Percentiles rank a stretch among this genome's conserved stretches.
These are phyloP conservation scores for Heritiera fomes DNA, from an alignment of 345 rosid species.

Conservation along the genomic window DNA sequence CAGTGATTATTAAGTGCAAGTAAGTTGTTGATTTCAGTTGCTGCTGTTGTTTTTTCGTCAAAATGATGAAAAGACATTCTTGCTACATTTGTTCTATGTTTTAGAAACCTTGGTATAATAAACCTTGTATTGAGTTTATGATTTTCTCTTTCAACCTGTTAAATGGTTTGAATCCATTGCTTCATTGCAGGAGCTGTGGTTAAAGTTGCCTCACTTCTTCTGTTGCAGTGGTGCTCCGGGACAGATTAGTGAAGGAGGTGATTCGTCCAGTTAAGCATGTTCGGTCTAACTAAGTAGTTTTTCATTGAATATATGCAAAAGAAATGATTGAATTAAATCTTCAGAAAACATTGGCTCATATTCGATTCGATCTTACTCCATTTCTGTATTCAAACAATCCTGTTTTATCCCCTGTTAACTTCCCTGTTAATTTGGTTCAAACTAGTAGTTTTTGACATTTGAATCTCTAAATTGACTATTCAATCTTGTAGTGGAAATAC, in stretches of 20 bases:
- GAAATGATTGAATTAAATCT: neutral
- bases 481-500: neutral
- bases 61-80: neutral
- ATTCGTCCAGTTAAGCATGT: constrained; percentile 12
- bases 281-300: neutral
- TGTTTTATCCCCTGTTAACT: neutral
- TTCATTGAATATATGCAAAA: neutral
- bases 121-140: neutral
- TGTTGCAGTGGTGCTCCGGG: constrained; percentile 90
- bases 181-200: constrained; percentile 74
- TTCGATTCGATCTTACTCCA: neutral
- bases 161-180: neutral
- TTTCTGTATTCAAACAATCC: neutral
- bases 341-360: neutral
- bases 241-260: constrained; percentile 28
- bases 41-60: too few relatives aligned
- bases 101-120: neutral
- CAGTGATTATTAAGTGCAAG: constrained; percentile 90
- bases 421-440: neutral
- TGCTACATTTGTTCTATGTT: neutral
- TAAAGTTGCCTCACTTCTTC: constrained; percentile 86
- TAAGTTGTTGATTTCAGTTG: constrained; percentile 25
- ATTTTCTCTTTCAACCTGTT: neutral
- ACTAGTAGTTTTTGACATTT: neutral
- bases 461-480: neutral